Conservation (phyloP, 306 rosid genomes). For the Quercus wislizeni region DNA sequence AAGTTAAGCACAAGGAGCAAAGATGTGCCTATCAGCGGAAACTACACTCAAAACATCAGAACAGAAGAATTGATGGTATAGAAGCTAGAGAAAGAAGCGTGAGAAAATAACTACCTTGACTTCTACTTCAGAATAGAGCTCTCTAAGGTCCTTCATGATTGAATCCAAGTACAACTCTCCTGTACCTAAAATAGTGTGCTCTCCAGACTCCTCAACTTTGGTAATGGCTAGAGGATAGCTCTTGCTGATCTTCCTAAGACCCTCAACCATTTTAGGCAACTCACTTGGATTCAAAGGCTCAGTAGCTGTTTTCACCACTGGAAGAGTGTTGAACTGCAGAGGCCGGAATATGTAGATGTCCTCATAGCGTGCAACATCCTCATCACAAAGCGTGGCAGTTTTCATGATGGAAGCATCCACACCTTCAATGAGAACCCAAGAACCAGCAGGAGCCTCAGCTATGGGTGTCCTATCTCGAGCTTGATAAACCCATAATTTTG, state of each 20-base stretch:
- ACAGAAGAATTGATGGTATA: background rate
- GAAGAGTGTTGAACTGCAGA: constrained; percentile 89
- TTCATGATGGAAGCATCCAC: constrained; percentile 99
- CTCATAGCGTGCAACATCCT: constrained; percentile 57
- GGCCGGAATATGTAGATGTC: constrained; percentile 92
- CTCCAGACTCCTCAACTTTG: constrained; percentile 99
- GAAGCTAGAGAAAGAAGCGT: background rate
- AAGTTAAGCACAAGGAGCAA: constrained; percentile 21
- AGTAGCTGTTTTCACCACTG: constrained; percentile 97
- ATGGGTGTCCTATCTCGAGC: constrained; percentile 93
- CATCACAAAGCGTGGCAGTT: constrained; percentile 88
- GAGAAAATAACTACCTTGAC: constrained; percentile 62
- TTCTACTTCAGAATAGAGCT: constrained; percentile 97
- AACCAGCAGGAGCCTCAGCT: constrained; percentile 94
- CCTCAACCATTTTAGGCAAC: constrained; percentile 99
- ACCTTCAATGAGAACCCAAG: constrained; percentile 98
- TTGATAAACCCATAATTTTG: constrained; percentile 94
- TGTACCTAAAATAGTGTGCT: constrained; percentile 93
- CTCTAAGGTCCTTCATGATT: constrained; percentile 97
- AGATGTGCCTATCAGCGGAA: constrained; percentile 16
- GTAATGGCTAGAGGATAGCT: constrained; percentile 98
- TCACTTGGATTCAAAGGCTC: constrained; percentile 99
- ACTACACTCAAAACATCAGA: constrained; percentile 7
- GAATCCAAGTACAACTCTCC: constrained; percentile 99
- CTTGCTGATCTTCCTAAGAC: constrained; percentile 96